Conservation (phyloP, 2,329 filamentous ascomycete species). For the Gnomoniopsis smithogilvyi region DNA sequence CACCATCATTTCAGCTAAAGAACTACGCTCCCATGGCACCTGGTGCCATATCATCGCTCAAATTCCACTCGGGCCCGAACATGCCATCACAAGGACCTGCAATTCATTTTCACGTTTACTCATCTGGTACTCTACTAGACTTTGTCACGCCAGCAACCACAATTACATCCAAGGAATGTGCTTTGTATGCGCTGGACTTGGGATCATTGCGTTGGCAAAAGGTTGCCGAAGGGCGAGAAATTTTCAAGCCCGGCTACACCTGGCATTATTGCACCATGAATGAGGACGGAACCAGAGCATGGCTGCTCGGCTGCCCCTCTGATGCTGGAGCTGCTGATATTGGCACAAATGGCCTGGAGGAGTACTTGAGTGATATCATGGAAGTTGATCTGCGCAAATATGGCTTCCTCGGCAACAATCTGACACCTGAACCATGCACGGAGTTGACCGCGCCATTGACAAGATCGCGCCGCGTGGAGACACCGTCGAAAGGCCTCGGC, state of each 20-base stretch:
- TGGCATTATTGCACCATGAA: conserved; percentile 99
- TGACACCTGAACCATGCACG: conserved; percentile 51
- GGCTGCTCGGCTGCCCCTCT: conserved; percentile 88
- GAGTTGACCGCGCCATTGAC: conserved; percentile 47
- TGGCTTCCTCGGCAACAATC: conserved; percentile 80
- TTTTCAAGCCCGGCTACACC: conserved; percentile 87
- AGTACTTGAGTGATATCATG: conserved; percentile 88
- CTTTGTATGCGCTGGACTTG: conserved; percentile 83
- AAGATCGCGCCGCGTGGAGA: conserved; percentile 44
- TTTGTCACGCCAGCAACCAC: conserved; percentile 91
- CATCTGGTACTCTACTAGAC: conserved; percentile 87
- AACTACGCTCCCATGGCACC: conserved; percentile 81
- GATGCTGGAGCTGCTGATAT: conserved; percentile 65
- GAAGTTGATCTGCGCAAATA: conserved; percentile 90
- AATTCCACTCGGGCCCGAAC: conserved; percentile 83
- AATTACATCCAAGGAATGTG: conserved; percentile 83
- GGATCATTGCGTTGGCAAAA: conserved; percentile 90
- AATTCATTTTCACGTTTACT: conserved; percentile 93
- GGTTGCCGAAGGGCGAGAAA: conserved; percentile 87
- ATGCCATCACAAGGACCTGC: conserved; percentile 87
- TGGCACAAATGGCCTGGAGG: conserved; percentile 71
- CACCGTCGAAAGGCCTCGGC: conserved; percentile 68
- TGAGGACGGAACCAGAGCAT: conserved; percentile 91
- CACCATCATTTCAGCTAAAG: conserved; percentile 63
- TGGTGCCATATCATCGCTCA: conserved; percentile 83